Evolutionary conservation across 2,329 filamentous ascomycete species (phyloP), one percentile per base, ranked within the genome.

Genomic region (Hypoxylon sp.): DNA sequence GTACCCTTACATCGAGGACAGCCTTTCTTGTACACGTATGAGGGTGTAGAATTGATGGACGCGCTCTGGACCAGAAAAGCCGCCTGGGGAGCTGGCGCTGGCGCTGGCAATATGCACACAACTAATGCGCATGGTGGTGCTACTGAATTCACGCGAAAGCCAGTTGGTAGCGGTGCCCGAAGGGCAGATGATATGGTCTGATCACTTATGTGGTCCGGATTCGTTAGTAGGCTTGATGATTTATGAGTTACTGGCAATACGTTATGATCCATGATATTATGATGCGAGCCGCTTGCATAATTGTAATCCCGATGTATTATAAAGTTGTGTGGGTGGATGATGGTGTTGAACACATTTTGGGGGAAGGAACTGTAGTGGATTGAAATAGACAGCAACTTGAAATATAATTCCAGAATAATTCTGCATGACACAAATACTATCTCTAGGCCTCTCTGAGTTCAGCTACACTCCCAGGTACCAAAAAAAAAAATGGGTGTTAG

Each of bases 1-100:
- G 85, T 91, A 30, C 89, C 89, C 16, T 81, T 91, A 4, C 85
- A 87, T 70, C 84, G 88, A 19, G 81, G 83, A 43, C 78, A 82
- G 19, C 81, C 87, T 0, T 90, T 88, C 72, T 77, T 80, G 21
- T 88, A 87, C 65, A 80, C 70, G 7, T 39, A 70, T n/a, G 79
- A 78, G 0, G 75, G 76, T 5, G 77, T 75, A 3, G 83, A 84
- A 50, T 82, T 89, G 51, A 81, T 83, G 58, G 80, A 86, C 57
- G 82, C 86, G 0, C 78, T 87, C 2, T 89, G 85, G 64, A 90
- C 88, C 0, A 80, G 86, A 62, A 84, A 85, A 70, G 88, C 82
- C 6, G 87, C 87, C 0, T 90, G 88, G 88, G 88, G 88, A 19
- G 78, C 75, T 4, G 77, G 78, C 47, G 76, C 79, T 30, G 50